Base-by-base conservation (phyloP, 495 filamentous ascomycete species). In the Pyronema domesticum region DNA sequence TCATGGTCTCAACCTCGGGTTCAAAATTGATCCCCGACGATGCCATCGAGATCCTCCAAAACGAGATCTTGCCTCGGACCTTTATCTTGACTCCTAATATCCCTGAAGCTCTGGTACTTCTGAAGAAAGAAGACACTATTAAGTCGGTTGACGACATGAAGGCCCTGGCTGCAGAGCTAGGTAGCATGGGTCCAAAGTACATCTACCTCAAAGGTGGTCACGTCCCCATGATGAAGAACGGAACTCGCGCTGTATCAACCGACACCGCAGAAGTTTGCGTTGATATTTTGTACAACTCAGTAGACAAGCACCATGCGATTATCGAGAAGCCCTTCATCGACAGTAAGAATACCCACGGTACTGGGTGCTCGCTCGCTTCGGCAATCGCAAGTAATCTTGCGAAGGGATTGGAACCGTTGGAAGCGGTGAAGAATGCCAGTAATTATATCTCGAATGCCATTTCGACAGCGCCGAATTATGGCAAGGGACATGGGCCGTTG, bases 181-280 rank as follows among this genome's bases (percentile, higher is more conserved):
- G 78, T 37, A 58, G 62, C 6, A 69, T 93, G 14, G 91, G 89
- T 0, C 79, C 86, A 0, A 76, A 78, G 55, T 84, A 82, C 66
- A 82, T 95, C 13, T 73, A 95, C 1, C 69, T 98, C 19, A 98
- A 98, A 68, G 91, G 91, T 35, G 91, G 91, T 1, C 91, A 98
- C 71, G 65, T 82, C n/a, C 87, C 91, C 7, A 73, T 95, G 48
- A 80, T 73, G 4, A 76, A 75, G 55, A 76, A 82, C 13, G 72
- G 73, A 4, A 30, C 10, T 8, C 36, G 49, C 18, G 77, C 84
- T 0, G 69, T 68, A 42, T 68, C 66, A 14, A 69, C 75, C 2
- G 71, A 70, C 18, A 81, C 88, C 33, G 76, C 69, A 45, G 70
- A 82, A 18, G 65, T 76, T 5, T 78, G 94, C 1, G 70, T 93